Percentiles rank a stretch among this genome's conserved stretches.
phyloP scores from a whole-genome alignment of 768 basidiomycete genomes.

The Calocera viscosa region DNA sequence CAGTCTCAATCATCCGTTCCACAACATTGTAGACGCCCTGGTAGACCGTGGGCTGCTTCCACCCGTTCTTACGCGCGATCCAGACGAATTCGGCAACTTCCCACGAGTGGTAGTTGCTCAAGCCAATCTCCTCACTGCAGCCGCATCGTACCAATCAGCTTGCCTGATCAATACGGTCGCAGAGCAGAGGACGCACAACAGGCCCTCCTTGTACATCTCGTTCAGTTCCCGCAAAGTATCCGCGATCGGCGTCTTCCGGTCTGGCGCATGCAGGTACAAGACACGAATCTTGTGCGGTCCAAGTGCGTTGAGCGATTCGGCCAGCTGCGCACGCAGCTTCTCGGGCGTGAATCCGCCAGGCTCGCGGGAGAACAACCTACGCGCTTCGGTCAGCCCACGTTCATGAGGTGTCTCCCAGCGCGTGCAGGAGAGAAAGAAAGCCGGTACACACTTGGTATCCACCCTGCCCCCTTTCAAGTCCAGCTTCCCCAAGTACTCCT shows the following conservation, averaged over 20 bases:
- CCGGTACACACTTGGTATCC: slow-evolving; percentile 36
- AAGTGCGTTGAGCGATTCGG: slow-evolving; percentile 36
- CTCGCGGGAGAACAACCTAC: slow-evolving; percentile 32
- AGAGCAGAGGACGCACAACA: slow-evolving; percentile 32
- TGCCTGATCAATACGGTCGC: neutral
- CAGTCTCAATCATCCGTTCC: neutral
- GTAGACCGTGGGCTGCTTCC: neutral
- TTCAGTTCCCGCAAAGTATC: slow-evolving; percentile 43
- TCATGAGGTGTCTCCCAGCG: neutral
- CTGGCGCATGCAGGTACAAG: slow-evolving; percentile 51
- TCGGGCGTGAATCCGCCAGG: slow-evolving; percentile 35
- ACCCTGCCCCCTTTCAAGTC: slow-evolving; percentile 32
- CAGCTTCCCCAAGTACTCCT: slow-evolving; percentile 32
- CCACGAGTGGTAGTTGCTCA: slow-evolving; percentile 50
- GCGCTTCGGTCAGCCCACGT: neutral
- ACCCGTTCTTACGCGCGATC: neutral
- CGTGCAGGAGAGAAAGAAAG: neutral
- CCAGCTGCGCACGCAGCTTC: slow-evolving; percentile 34
- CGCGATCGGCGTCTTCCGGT: slow-evolving; percentile 45
- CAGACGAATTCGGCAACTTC: slow-evolving; percentile 29
- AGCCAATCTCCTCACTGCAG: slow-evolving; percentile 43
- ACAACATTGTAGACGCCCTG: neutral
- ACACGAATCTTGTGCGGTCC: slow-evolving; percentile 37
- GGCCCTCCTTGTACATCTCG: slow-evolving; percentile 44
- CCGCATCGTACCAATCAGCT: neutral